Base-by-base conservation (phyloP, 345 rosid genomes). In the Hypericum androsaemum region DNA sequence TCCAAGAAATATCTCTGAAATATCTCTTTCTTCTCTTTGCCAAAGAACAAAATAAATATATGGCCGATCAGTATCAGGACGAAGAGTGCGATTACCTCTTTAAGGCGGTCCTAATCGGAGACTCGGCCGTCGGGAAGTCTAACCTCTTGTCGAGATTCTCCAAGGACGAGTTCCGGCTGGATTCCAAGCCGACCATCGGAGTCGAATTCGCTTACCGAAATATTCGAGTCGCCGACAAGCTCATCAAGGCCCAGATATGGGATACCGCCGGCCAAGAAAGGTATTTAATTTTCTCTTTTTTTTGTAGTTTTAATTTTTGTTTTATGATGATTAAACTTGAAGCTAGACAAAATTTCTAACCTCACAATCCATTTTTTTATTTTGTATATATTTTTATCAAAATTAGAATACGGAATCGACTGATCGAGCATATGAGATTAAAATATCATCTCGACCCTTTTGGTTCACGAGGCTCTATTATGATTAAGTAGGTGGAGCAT, bases 181-280 rank as follows among this genome's bases (percentile, higher is more conserved):
- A 88, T 71, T 88, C 97, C 14, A 88, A 84, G 67, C 95, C 95
- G 14, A 88, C 97, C 3, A 88, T 88, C 6, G 94, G 96, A 0
- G 96, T 88, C 44, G 96, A 88, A 55, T 88, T 88, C 49, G 94
- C 94, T 52, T 84, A 80, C 66, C 66, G 90, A 60, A 84, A 74
- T 57, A 72, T 88, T 14, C 68, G 50, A 22, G 76, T 88, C 5
- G 81, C 59, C 5, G 90, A 76, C 36, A 88, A 88, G 70, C 71
- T 81, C 69, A 77, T 88, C 79, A 87, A 81, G 47, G 83, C 94
- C 62, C 96, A 87, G 58, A 76, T 87, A 53, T 87, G 96, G 96
- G 96, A 87, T 64, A 87, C 96, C 5, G 96, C 96, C 42, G 94
- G 96, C 35, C 94, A 87, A 68, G 96, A 87, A 78, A 81, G 96